Evolutionary conservation across 768 basidiomycete genomes (phyloP), one percentile per base, ranked within the genome.

Genomic region (Trametes meyenii): DNA sequence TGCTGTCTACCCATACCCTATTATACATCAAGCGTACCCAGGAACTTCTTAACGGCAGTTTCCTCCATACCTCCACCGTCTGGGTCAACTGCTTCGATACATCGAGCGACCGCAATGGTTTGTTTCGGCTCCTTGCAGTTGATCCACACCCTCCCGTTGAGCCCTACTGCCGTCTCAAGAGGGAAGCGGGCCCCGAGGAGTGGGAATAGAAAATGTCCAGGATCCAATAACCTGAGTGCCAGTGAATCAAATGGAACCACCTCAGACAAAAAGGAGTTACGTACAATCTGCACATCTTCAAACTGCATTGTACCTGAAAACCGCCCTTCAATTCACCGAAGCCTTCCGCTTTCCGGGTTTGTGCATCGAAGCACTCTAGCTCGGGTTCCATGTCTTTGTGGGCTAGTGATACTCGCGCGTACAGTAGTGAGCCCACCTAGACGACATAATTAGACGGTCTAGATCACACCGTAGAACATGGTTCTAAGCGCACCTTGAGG

Each of bases 331-430:
- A 81, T 66, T 96, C 95, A 1, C 97, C 97, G 67, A 92, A 98
- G 0, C 94, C 96, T 61, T 93, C 92, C 1, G 94, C 78, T 74
- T 97, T 98, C 64, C 86, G 88, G 24, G 92, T 94, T 67, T 94
- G 90, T 1, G 94, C 92, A 70, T 98, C 93, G 68, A 97, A 93
- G 72, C 97, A 99, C 71, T 97, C 94, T 10, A 99, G 78, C 70
- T 99, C 97, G 0, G 97, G 96, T 56, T 99, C 97, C 92, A 98
- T 96, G 73, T 98, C 96, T 69, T 94, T 92, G 70, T 96, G 94
- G 5, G 97, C 95, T 21, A 96, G 78, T 14, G 94, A 94, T 33
- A 99, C 88, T 24, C 96, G 85, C 0, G 94, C 94, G 72, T 96
- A 98, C 1, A 99, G 83, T 35, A 98, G 75, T 4, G 89, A 85